Evolutionary conservation across 345 rosid species (phyloP), one percentile per base, ranked within the genome.

Genomic region (Triadica sebifera): DNA sequence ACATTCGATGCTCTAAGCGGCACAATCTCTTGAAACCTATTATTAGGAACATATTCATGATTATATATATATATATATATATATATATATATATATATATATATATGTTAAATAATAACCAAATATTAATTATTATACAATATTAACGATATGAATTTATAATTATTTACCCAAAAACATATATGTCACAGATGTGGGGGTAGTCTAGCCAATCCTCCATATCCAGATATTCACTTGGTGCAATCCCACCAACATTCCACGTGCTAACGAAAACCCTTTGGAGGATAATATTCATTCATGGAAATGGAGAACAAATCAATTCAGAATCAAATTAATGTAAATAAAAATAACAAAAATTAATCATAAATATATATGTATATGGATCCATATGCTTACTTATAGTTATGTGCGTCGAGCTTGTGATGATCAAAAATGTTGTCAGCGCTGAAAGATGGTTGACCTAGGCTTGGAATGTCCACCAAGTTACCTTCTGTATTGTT

Each of bases 191-290:
- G 1, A 81, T 56, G 66, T 83, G 79, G 66, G 73, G 59, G 25
- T 80, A 81, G 67, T 86, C 87, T 19, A 91, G 67, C 85, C 91
- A 82, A 70, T 89, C 96, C 62, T 84, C 88, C 86, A 93, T 81
- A 57, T 89, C 93, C 72, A 89, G 51, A 46, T 81, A 84, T 57
- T 90, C 90, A 7, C 70, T 60, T 22, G 96, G 97, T 69, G 84
- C 90, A 79, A 86, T 61, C 38, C 98, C 98, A 9, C 94, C 98
- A 38, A 90, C 97, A 76, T 93, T 93, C 97, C 98, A 91, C 53
- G 98, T 89, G 72, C 96, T 87, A 47, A 85, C 93, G 65, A 90
- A 89, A 57, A 90, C 77, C 84, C 97, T 93, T 67, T 2, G 4
- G 51, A 46, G 12, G 8, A 43, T 29, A 29, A 29, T 29, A 29